phyloP scores from a whole-genome alignment of 345 rosid species.

The Hibiscus syriacus region DNA sequence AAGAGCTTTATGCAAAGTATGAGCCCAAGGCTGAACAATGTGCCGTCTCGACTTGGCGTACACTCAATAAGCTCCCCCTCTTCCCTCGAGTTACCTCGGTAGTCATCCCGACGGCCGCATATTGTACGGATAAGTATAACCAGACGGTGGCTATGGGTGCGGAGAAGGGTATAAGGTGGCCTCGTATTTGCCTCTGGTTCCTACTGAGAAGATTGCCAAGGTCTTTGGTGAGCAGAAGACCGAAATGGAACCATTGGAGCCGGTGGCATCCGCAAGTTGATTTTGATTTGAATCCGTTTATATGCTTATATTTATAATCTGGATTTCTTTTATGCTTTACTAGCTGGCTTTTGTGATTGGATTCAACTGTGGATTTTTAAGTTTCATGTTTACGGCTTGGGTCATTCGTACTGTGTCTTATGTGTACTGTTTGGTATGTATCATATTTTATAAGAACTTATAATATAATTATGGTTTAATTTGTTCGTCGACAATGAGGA shows the following conservation, averaged over 20 bases:
- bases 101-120: slow-evolving; percentile 73
- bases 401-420: too few species aligned
- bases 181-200: slow-evolving; percentile 73
- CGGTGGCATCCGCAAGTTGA: slow-evolving; percentile 29
- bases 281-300: too few species aligned
- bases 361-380: too few species aligned
- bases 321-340: too few species aligned
- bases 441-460: too few species aligned
- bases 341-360: too few species aligned
- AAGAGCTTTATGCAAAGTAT: slow-evolving; percentile 41
- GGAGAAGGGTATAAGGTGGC: slow-evolving; percentile 76
- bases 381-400: too few species aligned
- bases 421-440: too few species aligned
- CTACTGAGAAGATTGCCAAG: slow-evolving; percentile 76
- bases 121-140: slow-evolving; percentile 76
- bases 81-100: slow-evolving; percentile 73
- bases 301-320: too few species aligned
- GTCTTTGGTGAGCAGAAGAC: slow-evolving; percentile 37
- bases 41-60: slow-evolving; percentile 77
- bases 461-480: too few species aligned
- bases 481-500: too few species aligned
- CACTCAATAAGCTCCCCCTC: slow-evolving; percentile 67
- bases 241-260: slow-evolving; percentile 19
- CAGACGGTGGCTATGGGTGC: slow-evolving; percentile 56
- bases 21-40: slow-evolving; percentile 87